Evolutionary conservation across 2,329 filamentous ascomycete genomes (phyloP).

Genomic region (Coniochaeta hoffmannii): DNA sequence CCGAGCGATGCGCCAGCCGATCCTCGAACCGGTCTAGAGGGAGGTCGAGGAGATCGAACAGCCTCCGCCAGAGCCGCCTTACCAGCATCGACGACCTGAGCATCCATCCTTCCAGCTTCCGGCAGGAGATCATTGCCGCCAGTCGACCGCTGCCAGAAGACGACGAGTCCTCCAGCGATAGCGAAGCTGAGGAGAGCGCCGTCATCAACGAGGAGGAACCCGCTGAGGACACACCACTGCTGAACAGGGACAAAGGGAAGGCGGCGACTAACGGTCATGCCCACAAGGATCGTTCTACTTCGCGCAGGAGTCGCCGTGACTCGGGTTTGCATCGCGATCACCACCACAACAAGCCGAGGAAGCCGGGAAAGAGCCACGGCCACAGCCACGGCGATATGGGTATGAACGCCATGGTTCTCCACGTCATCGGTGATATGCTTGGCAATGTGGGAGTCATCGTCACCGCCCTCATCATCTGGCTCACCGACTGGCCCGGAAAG

Average conservation of each 20-base stretch:
- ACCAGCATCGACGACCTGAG: constrained; percentile 66
- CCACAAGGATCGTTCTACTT: constrained; percentile 15
- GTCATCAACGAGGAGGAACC: constrained; percentile 34
- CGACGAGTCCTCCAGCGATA: constrained; percentile 42
- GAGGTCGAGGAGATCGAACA: constrained; percentile 38
- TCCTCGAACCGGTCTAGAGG: constrained; percentile 23
- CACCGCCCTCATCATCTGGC: constrained; percentile 84
- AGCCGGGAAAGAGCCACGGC: constrained; percentile 53
- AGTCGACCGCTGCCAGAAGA: constrained; percentile 51
- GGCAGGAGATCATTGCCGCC: constrained; percentile 88
- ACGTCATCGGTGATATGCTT: constrained; percentile 74
- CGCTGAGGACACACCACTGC: constrained; percentile 39
- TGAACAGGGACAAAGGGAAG: constrained; percentile 22
- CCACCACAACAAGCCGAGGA: constrained; percentile 71
- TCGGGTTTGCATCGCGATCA: constrained; percentile 61
- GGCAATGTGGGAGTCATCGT: constrained; percentile 82
- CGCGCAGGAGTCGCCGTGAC: constrained; percentile 31
- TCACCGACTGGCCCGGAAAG: constrained; percentile 72
- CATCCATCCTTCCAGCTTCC: constrained; percentile 83
- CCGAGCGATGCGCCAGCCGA: constrained; percentile 14
- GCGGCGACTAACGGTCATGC: constrained; percentile 13
- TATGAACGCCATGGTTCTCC: constrained; percentile 79
- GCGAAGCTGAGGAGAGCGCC: constrained; percentile 42
- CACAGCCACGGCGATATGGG: constrained; percentile 87
- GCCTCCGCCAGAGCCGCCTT: constrained; percentile 48